Base-by-base conservation (phyloP, 78 protist genomes). In the Dictyostelium firmibasis region DNA sequence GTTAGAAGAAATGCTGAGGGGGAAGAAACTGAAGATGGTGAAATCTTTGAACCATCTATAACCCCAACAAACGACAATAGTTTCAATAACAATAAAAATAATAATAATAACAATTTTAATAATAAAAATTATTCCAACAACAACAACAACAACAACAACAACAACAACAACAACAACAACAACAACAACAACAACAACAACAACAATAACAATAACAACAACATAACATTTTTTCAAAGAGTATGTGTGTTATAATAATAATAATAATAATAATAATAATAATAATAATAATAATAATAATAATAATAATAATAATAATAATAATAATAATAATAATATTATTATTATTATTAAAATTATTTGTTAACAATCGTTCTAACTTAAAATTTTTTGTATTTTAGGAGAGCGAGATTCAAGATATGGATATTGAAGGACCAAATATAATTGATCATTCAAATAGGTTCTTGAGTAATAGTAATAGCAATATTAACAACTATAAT, bases 21-120 rank as follows among this genome's bases (percentile, higher is more conserved):
- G 6, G 85, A 81, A 20, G 85, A 81, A 2, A 36, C 41, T 38
- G 87, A 83, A n/a, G 81, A 78, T 35, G 77, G 77, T 83, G 87
- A 83, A 36, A 83, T 53, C n/a, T 23, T 62, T 57, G 67, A 57
- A 57, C 67, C 67, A 57, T n/a, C 20, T 57, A 20, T 57, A 20
- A 57, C 36, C 3, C 75, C 75, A 8, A 9, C 75, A 50, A 35
- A 82, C 36, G 10, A 36, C 36, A n/a, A 1, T 77, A 60, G 13
- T 60, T 31, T 10, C 29, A 60, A 62, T 9, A 38, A 8, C 0
- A 82, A 14, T 25, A 6, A 9, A 2, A n/a, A n/a, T n/a, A n/a
- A n/a, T n/a, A n/a, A n/a, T n/a, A n/a, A n/a, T n/a, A n/a, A n/a
- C n/a, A n/a, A n/a, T n/a, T n/a, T n/a, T n/a, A n/a, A n/a, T n/a